phyloP scores from a whole-genome alignment of 2,329 filamentous ascomycete genomes.

The Fusarium solani-melongenae region DNA sequence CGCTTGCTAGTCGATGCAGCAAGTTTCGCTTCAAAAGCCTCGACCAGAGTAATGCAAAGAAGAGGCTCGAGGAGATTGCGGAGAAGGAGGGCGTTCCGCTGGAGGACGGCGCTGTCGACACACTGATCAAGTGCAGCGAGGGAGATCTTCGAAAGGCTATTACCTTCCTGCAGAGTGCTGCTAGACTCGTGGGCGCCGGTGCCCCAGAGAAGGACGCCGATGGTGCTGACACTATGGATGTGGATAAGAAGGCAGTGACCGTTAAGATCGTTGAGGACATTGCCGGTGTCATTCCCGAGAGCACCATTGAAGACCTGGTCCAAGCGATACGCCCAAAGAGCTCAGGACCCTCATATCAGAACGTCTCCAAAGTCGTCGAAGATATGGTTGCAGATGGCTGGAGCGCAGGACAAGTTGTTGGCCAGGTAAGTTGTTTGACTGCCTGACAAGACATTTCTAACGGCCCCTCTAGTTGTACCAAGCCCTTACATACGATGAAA shows the following conservation, averaged over 20 bases:
- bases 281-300: slow-evolving; percentile 88
- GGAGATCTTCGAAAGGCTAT: slow-evolving; percentile 97
- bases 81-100: slow-evolving; percentile 79
- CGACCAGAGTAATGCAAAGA: slow-evolving; percentile 85
- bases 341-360: slow-evolving; percentile 73
- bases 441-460: slow-evolving; percentile 6
- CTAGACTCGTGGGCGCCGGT: slow-evolving; percentile 81
- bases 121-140: slow-evolving; percentile 87
- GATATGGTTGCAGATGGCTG: slow-evolving; percentile 96
- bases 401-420: slow-evolving; percentile 90
- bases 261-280: slow-evolving; percentile 91
- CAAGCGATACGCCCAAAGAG: slow-evolving; percentile 80
- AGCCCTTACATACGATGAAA: slow-evolving; percentile 83
- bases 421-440: slow-evolving; percentile 67
- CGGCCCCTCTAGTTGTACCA: slow-evolving; percentile 76
- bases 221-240: slow-evolving; percentile 72
- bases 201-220: slow-evolving; percentile 58
- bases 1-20: slow-evolving; percentile 89
- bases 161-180: slow-evolving; percentile 95
- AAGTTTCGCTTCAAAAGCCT: slow-evolving; percentile 99
- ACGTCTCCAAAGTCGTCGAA: slow-evolving; percentile 82
- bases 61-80: slow-evolving; percentile 85
- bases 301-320: slow-evolving; percentile 76
- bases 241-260: slow-evolving; percentile 72
- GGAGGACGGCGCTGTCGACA: slow-evolving; percentile 83